Evolutionary conservation across 2,329 filamentous ascomycete genomes (phyloP).

Genomic region (Colletotrichum sp.): DNA sequence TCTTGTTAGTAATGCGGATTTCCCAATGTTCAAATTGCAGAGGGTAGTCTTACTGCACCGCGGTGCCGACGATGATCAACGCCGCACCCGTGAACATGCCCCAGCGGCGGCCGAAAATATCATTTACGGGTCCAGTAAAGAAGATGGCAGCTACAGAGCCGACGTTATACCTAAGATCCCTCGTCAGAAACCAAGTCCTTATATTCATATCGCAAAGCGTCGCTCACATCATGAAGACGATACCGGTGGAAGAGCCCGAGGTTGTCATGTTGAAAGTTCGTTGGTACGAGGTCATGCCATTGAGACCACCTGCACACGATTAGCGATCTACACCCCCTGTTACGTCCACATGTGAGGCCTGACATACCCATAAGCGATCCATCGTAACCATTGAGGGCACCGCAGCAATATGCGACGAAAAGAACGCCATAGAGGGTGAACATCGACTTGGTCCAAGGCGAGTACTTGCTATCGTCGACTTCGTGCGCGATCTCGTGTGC

Average conservation of each 20-base stretch:
- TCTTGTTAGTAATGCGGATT: neutral
- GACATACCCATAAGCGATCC: neutral
- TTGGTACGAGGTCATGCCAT: slow-evolving; percentile 31
- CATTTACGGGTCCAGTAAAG: slow-evolving; percentile 38
- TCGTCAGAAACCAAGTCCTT: neutral
- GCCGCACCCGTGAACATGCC: slow-evolving; percentile 45
- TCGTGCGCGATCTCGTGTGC: slow-evolving; percentile 22
- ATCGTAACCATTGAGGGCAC: slow-evolving; percentile 20
- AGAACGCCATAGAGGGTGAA: slow-evolving; percentile 21
- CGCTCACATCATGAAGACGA: slow-evolving; percentile 43
- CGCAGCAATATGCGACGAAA: slow-evolving; percentile 22
- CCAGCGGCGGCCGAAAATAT: slow-evolving; percentile 43
- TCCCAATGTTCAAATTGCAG: too few species aligned
- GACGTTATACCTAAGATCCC: slow-evolving; percentile 39
- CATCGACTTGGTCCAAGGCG: slow-evolving; percentile 24
- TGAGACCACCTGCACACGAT: slow-evolving; percentile 13
- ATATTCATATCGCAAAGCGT: neutral
- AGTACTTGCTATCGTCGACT: slow-evolving; percentile 15
- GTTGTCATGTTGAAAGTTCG: slow-evolving; percentile 18
- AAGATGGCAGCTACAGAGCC: slow-evolving; percentile 42
- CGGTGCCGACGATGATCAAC: slow-evolving; percentile 46
- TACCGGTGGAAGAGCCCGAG: slow-evolving; percentile 13
- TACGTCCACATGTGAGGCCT: neutral
- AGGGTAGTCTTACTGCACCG: slow-evolving; percentile 29
- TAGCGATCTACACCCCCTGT: neutral